Conservation (phyloP, 139 green algal genomes). For the Coelastrella sp. region DNA sequence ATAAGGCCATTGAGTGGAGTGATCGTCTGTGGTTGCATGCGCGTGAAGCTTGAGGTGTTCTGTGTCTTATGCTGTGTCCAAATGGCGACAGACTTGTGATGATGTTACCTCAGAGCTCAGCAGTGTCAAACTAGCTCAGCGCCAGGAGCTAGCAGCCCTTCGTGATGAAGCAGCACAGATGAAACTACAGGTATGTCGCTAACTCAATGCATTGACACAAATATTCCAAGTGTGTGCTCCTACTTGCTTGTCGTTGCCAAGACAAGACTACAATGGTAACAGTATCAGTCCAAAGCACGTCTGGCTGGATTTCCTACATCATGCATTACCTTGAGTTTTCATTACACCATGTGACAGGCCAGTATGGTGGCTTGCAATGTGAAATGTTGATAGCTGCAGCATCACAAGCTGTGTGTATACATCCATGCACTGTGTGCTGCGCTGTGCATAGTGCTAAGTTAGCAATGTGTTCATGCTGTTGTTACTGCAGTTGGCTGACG, state of each 20-base stretch:
- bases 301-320: no score
- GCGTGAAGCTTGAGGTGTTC: background rate
- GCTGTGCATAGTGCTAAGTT: background rate
- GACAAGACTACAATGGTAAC: no score
- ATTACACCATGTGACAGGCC: no score
- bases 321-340: no score
- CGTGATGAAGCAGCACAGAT: constrained; percentile 14
- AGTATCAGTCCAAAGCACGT: no score
- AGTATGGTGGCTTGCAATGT: no score
- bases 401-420: background rate
- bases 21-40: background rate
- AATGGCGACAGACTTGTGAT: background rate
- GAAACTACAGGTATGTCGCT: constrained; percentile 22
- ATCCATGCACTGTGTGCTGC: no score
- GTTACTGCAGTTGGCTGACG: constrained; percentile 25
- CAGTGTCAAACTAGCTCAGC: background rate
- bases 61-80: no score
- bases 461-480: background rate
- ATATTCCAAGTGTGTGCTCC: no score
- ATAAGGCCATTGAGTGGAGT: no score
- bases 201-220: background rate
- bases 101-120: background rate
- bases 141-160: constrained; percentile 24
- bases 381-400: background rate
- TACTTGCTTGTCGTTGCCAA: no score